These are phyloP conservation scores for Claviceps africana DNA, from an alignment of 2,329 filamentous ascomycete genomes.

Conservation along the genomic window DNA sequence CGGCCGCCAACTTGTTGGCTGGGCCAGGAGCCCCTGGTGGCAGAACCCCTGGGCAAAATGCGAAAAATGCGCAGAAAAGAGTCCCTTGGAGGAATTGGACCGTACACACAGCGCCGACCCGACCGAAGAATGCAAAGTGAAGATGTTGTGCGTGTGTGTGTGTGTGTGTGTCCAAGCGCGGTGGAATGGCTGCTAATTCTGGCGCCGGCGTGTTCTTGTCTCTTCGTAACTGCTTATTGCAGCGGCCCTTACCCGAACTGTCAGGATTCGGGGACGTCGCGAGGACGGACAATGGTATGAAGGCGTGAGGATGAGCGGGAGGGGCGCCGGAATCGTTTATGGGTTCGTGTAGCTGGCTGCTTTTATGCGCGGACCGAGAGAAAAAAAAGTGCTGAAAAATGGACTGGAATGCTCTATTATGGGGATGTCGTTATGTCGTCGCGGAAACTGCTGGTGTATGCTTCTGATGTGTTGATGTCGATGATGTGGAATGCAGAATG, in stretches of 20 bases:
- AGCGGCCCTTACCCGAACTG: too few relatives aligned
- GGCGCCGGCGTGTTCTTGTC: too few relatives aligned
- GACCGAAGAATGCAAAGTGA: too few relatives aligned
- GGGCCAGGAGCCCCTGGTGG: not conserved
- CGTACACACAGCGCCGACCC: too few relatives aligned
- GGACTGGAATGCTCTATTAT: not conserved
- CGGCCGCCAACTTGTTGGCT: slow-evolving; percentile 5
- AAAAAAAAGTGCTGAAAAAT: not conserved
- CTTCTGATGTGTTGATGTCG: not conserved
- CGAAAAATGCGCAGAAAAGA: not conserved
- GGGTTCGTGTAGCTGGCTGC: not conserved
- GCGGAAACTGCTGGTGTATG: not conserved
- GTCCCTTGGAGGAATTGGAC: too few relatives aligned
- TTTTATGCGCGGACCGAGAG: not conserved
- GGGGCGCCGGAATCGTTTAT: not conserved
- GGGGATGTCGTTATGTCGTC: not conserved
- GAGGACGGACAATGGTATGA: too few relatives aligned
- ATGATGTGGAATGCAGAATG: not conserved
- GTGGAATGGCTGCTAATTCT: too few relatives aligned
- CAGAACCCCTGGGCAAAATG: too few relatives aligned
- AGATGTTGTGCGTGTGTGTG: too few relatives aligned
- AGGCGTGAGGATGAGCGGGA: not conserved
- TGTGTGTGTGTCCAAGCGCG: not conserved
- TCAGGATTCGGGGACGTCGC: too few relatives aligned
- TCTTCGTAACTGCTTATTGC: too few relatives aligned